A percentile compares a stretch with the other conserved stretches of the same genome.
Evolutionary conservation across 495 filamentous ascomycete species (phyloP).

Genomic region (Durotheca rogersii): DNA sequence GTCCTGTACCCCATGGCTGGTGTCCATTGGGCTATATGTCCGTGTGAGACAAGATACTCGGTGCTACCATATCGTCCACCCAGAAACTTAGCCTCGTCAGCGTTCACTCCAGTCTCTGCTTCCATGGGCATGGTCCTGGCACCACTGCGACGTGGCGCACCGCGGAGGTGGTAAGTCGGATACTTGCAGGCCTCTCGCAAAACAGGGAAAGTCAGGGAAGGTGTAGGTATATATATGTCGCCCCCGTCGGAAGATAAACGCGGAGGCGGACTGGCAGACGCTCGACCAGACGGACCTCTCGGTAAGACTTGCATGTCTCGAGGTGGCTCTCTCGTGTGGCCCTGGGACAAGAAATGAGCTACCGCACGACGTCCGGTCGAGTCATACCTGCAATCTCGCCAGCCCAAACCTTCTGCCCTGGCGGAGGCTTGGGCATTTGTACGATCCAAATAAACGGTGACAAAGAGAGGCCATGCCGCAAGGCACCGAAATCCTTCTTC

Average conservation of each 20-base stretch:
- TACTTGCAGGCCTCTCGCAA: conserved; percentile 19
- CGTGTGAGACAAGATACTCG: conserved; percentile 32
- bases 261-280: conserved; percentile 16
- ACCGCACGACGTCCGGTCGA: conserved; percentile 19
- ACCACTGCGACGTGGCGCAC: conserved; percentile 12
- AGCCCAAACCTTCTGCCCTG: conserved; percentile 7
- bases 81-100: conserved; percentile 11
- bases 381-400: conserved; percentile 10
- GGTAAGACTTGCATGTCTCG: conserved; percentile 32
- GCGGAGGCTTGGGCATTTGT: conserved; percentile 2
- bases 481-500: background rate
- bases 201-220: background rate
- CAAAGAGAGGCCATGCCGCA: no score
- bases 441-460: no score
- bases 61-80: conserved; percentile 10
- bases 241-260: conserved; percentile 30
- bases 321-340: conserved; percentile 7
- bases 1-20: conserved; percentile 12
- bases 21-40: conserved; percentile 30
- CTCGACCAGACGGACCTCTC: conserved; percentile 11
- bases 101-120: conserved; percentile 1
- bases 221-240: background rate
- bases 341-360: conserved; percentile 10
- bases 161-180: conserved; percentile 28
- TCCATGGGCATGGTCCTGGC: conserved; percentile 27